phyloP scores from a whole-genome alignment of 441 rosid genomes.

The Corymbia citriodora region DNA sequence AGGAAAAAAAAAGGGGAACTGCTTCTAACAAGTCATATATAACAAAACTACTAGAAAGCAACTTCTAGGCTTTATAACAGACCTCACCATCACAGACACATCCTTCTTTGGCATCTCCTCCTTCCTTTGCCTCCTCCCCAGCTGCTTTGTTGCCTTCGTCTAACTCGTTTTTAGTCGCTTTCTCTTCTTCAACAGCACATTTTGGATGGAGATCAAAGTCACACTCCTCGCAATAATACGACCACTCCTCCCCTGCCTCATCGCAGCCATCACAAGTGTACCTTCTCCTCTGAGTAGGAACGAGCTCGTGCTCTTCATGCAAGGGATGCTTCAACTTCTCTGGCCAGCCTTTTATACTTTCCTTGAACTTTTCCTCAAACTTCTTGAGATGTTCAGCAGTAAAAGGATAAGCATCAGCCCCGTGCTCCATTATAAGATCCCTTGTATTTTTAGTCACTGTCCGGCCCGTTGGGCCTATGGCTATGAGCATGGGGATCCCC shows the following conservation, averaged over 20 bases:
- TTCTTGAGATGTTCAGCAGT: slow-evolving; percentile 45
- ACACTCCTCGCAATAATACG: neutral
- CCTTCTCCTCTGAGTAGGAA: neutral
- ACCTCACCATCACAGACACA: slow-evolving; percentile 46
- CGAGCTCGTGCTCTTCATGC: slow-evolving; percentile 22
- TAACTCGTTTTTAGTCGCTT: neutral
- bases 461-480: slow-evolving; percentile 59
- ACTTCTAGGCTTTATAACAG: slow-evolving; percentile 22
- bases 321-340: slow-evolving; percentile 20
- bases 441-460: slow-evolving; percentile 54
- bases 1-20: neutral
- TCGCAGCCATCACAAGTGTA: slow-evolving; percentile 15
- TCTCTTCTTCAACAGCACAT: neutral
- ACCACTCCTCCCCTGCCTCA: slow-evolving; percentile 1
- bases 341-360: slow-evolving; percentile 16
- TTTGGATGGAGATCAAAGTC: neutral
- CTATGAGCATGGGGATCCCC: slow-evolving; percentile 60
- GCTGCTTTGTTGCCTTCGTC: neutral
- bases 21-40: neutral
- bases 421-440: slow-evolving; percentile 32
- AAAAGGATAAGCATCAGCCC: slow-evolving; percentile 75
- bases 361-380: slow-evolving; percentile 21
- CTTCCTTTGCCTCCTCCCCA: slow-evolving; percentile 8
- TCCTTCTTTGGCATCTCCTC: slow-evolving; percentile 28
- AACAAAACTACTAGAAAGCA: neutral